Conservation (phyloP, 331 rosid species). For the Malus hybrid region DNA sequence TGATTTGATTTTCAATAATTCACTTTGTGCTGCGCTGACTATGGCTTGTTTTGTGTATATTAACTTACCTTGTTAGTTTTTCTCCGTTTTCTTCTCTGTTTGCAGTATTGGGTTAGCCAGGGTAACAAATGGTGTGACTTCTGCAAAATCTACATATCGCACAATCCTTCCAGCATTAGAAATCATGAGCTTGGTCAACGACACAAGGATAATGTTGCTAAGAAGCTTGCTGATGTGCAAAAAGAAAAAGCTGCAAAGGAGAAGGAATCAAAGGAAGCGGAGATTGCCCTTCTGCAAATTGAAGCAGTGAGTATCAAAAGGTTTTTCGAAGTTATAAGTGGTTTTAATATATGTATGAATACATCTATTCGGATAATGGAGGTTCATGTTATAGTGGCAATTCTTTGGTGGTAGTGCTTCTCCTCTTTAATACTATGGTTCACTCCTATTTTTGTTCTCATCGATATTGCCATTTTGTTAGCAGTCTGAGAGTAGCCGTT, state of each 20-base stretch:
- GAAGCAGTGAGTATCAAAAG: constrained; percentile 59
- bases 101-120: constrained; percentile 97
- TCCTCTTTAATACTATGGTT: background rate
- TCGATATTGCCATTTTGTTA: background rate
- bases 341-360: background rate
- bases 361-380: background rate
- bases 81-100: background rate
- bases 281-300: constrained; percentile 59
- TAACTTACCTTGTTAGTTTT: background rate
- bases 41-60: background rate
- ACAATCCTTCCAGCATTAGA: constrained; percentile 73
- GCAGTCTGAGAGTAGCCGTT: background rate
- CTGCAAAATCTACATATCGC: constrained; percentile 82
- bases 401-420: background rate
- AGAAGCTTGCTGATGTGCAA: constrained; percentile 72
- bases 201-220: constrained; percentile 79
- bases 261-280: constrained; percentile 74
- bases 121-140: constrained; percentile 99
- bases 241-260: constrained; percentile 84
- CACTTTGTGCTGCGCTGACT: no score
- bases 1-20: background rate
- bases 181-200: constrained; percentile 94
- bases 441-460: background rate
- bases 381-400: background rate
- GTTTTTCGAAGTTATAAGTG: background rate